phyloP scores from a whole-genome alignment of 805 yeast genomes.

The Cyberlindnera maritima region DNA sequence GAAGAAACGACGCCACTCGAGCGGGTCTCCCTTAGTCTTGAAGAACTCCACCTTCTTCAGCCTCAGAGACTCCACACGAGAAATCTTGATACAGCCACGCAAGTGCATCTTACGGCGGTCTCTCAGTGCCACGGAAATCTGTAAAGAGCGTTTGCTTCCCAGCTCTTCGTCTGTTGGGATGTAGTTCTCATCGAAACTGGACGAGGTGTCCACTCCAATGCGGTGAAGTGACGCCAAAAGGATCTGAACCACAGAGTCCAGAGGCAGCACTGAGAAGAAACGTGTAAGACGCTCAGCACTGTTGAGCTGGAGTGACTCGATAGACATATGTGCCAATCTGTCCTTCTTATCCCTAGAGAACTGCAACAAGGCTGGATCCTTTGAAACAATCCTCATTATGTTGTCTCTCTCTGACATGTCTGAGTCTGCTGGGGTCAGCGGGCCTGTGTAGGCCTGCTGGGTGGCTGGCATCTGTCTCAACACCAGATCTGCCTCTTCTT shows the following conservation, averaged over 20 bases:
- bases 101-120: conserved; percentile 46
- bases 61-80: conserved; percentile 34
- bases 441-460: conserved; percentile 36
- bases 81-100: conserved; percentile 45
- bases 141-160: conserved; percentile 11
- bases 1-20: conserved; percentile 71
- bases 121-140: conserved; percentile 32
- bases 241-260: conserved; percentile 41
- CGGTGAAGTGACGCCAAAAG: conserved; percentile 41
- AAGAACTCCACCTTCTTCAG: conserved; percentile 52
- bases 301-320: conserved; percentile 2
- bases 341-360: conserved; percentile 31
- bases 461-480: conserved; percentile 33
- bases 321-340: conserved; percentile 28
- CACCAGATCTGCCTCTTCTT: conserved; percentile 21
- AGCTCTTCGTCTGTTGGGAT: conserved; percentile 11
- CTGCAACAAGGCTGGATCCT: conserved; percentile 51
- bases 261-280: conserved; percentile 45
- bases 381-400: conserved; percentile 38
- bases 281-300: conserved; percentile 43
- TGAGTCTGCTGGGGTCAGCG: conserved; percentile 12
- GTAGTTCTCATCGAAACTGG: conserved; percentile 16
- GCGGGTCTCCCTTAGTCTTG: conserved; percentile 61
- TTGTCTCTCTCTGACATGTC: conserved; percentile 30
- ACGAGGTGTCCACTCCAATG: conserved; percentile 36